Evolutionary conservation across 2,329 filamentous ascomycete genomes (phyloP), one percentile per base, ranked within the genome.

Genomic region (Dothistroma pini): DNA sequence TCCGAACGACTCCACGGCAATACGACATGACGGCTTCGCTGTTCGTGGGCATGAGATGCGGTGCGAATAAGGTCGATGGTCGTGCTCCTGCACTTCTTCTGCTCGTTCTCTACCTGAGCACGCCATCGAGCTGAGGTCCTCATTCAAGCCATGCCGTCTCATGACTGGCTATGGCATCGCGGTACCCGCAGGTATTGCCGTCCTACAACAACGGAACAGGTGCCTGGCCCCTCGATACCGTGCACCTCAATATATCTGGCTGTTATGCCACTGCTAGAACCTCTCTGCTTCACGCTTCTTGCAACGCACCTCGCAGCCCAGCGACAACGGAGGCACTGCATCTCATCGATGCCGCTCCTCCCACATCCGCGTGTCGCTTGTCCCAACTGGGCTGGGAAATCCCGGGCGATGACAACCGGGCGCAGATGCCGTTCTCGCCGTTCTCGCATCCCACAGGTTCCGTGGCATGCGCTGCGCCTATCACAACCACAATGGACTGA

Each of bases 91-190:
- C 49, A 25, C 4, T 25, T 12, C 25, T 10, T 8, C 19, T 11
- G 25, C 25, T 11, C 25, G n/a, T 32, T 16, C 31, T 21, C 51
- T 22, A 12, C 16, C 11, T 32, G 31, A 53, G 51, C 51, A 53
- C 51, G 51, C 51, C 51, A 53, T 53, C 51, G 31, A 53, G 51
- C 51, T 53, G 35, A 53, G 25, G 51, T 35, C 31, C n/a, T 16
- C n/a, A 10, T 32, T 16, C 51, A 35, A 21, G 51, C 12, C 51
- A 53, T 32, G 7, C 31, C 19, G 51, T n/a, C 31, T 53, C 31
- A 32, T 53, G 51, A 53, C 29, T 53, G 51, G 51, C 51, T 35
- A 34, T 21, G 14, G 14, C 12, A 35, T 29, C 51, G 51, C 51
- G 51, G 25, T 14, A 35, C 3, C 22, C 51, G 51, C 29, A n/a